phyloP scores from a whole-genome alignment of 345 rosid genomes.

The Syzygium grande region DNA sequence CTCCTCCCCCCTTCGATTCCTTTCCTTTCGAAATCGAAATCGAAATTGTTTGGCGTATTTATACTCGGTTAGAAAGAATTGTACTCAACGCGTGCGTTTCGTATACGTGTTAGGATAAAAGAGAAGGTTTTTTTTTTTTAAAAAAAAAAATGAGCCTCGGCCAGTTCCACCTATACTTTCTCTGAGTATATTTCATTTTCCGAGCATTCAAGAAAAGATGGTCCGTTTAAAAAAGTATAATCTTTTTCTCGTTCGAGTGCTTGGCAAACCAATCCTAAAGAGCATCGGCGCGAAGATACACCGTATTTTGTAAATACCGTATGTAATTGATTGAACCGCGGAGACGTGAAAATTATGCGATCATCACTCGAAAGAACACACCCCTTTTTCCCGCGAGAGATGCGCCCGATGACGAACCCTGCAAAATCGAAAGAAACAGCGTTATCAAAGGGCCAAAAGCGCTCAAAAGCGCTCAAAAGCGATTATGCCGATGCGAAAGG shows the following conservation, averaged over 20 bases:
- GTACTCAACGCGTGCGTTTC: neutral
- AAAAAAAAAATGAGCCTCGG: fast-evolving
- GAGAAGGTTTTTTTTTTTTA: fast-evolving
- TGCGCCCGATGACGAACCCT: neutral
- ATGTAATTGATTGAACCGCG: neutral
- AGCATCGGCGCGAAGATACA: no score
- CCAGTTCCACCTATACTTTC: fast-evolving
- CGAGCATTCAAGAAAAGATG: neutral
- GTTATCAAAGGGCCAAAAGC: neutral
- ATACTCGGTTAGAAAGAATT: neutral
- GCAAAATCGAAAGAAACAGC: fast-evolving
- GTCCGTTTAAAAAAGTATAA: neutral
- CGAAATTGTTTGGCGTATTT: neutral
- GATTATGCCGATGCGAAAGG: neutral
- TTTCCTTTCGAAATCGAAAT: no score
- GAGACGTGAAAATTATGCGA: no score
- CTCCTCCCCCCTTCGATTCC: no score
- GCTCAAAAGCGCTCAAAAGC: neutral
- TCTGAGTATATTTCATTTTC: neutral
- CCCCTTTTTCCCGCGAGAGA: neutral
- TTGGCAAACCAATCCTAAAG: neutral
- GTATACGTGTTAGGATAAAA: neutral
- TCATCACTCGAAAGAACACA: neutral
- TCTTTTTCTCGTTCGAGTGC: neutral
- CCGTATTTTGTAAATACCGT: no score